Percentiles rank a stretch among this genome's conserved stretches.
phyloP scores from a whole-genome alignment of 441 rosid genomes.

The Eutrema salsugineum region DNA sequence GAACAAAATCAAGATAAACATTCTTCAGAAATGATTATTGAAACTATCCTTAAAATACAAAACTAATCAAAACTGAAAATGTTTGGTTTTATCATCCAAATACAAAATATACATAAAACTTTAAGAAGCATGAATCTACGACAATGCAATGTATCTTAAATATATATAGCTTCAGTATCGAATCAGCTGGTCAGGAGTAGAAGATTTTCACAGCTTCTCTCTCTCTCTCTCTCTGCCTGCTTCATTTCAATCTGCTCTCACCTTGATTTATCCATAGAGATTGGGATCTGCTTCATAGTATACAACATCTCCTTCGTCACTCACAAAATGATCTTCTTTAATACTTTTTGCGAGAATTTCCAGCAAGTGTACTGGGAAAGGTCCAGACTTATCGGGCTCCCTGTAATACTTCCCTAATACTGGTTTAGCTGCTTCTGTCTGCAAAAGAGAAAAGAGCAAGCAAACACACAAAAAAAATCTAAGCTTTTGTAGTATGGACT shows the following conservation, averaged over 20 bases:
- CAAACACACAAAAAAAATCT: background rate
- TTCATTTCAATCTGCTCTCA: constrained; percentile 33
- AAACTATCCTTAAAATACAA: background rate
- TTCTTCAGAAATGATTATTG: background rate
- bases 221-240: background rate
- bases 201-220: constrained; percentile 8
- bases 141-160: background rate
- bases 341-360: constrained; percentile 43
- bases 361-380: constrained; percentile 52
- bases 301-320: constrained; percentile 54
- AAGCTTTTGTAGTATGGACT: constrained; percentile 7
- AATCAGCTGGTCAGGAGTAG: constrained; percentile 12
- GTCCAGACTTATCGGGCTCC: constrained; percentile 57
- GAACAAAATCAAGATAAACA: background rate
- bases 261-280: constrained; percentile 25
- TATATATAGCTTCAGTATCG: constrained; percentile 14
- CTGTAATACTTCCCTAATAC: constrained; percentile 61
- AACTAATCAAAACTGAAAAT: background rate
- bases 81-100: background rate
- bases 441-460: constrained; percentile 5
- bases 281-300: constrained; percentile 53
- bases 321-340: constrained; percentile 53
- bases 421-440: constrained; percentile 71
- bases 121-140: constrained; percentile 6
- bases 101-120: constrained; percentile 1